Conservation (phyloP, 768 basidiomycete species). For the Suillus plorans region DNA sequence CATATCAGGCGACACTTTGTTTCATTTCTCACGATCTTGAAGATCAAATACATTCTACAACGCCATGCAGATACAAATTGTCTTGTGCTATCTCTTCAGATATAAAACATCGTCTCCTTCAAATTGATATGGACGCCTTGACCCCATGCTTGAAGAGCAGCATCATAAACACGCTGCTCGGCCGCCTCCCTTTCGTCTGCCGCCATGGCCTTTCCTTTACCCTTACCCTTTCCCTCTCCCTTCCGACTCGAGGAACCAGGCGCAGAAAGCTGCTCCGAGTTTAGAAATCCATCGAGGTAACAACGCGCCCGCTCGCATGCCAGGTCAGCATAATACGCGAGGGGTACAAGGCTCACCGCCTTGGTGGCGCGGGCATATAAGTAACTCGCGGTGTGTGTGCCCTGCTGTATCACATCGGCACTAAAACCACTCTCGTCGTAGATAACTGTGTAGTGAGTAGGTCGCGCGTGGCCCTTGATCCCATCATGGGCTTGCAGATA, state of each 20-base stretch:
- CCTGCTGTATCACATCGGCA: slow-evolving; percentile 72
- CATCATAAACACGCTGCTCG: slow-evolving; percentile 17
- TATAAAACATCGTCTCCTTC: slow-evolving; percentile 73
- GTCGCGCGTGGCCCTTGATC: slow-evolving; percentile 64
- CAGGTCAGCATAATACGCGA: slow-evolving; percentile 80
- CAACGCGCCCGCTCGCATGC: slow-evolving; percentile 79
- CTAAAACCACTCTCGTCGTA: slow-evolving; percentile 71
- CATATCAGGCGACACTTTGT: no score
- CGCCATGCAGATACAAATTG: neutral
- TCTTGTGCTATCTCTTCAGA: slow-evolving; percentile 34
- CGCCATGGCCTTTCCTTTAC: neutral
- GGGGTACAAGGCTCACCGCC: slow-evolving; percentile 76
- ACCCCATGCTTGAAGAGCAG: slow-evolving; percentile 44
- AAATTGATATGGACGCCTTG: slow-evolving; percentile 56
- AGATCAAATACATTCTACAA: no score
- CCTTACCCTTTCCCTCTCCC: neutral
- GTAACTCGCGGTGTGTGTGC: slow-evolving; percentile 68
- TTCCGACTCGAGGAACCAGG: neutral
- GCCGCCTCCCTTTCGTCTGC: slow-evolving; percentile 8
- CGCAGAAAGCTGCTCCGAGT: neutral
- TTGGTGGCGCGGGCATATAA: slow-evolving; percentile 82
- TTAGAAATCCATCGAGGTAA: slow-evolving; percentile 35
- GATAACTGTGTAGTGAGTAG: slow-evolving; percentile 78
- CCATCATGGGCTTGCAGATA: slow-evolving; percentile 76
- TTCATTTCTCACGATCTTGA: no score